phyloP scores from a whole-genome alignment of 73 alveolate species.

The Paramecium caudatum region DNA sequence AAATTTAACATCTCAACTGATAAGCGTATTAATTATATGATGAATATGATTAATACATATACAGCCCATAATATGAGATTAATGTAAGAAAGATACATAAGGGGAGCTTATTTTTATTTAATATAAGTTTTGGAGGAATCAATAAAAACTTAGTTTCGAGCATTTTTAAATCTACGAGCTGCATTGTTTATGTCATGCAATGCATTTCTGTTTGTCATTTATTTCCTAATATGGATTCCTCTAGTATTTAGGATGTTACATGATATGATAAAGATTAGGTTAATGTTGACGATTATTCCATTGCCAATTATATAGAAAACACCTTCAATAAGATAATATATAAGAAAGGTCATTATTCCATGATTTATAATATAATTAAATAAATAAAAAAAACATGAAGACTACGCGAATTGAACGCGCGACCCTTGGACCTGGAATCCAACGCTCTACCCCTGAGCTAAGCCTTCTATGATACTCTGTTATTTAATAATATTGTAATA shows the following conservation, averaged over 20 bases:
- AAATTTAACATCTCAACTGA: background rate
- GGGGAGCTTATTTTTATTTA: background rate
- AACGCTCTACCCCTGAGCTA: constrained; percentile 81
- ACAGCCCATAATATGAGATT: constrained; percentile 50
- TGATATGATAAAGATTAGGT: constrained; percentile 1
- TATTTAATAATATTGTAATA: background rate
- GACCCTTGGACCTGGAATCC: constrained; percentile 80
- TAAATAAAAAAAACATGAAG: constrained; percentile 66
- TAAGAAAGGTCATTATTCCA: background rate
- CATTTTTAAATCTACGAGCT: background rate
- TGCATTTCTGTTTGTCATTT: constrained; percentile 36
- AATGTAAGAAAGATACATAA: constrained; percentile 16
- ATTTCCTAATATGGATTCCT: constrained; percentile 73
- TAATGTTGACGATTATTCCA: constrained; percentile 46
- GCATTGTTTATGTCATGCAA: constrained; percentile 69
- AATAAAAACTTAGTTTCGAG: background rate
- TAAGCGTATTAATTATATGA: background rate
- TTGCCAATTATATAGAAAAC: constrained; percentile 37
- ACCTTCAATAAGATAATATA: background rate
- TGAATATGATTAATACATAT: background rate
- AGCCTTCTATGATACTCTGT: constrained; percentile 63
- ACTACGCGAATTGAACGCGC: constrained; percentile 82
- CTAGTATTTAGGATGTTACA: constrained; percentile 46
- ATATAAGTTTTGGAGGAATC: constrained; percentile 1
- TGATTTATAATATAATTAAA: background rate